A percentile compares a stretch with the other conserved stretches of the same genome.
These are phyloP conservation scores for Lyophyllum semitale DNA, from an alignment of 768 basidiomycete genomes.

Conservation along the genomic window DNA sequence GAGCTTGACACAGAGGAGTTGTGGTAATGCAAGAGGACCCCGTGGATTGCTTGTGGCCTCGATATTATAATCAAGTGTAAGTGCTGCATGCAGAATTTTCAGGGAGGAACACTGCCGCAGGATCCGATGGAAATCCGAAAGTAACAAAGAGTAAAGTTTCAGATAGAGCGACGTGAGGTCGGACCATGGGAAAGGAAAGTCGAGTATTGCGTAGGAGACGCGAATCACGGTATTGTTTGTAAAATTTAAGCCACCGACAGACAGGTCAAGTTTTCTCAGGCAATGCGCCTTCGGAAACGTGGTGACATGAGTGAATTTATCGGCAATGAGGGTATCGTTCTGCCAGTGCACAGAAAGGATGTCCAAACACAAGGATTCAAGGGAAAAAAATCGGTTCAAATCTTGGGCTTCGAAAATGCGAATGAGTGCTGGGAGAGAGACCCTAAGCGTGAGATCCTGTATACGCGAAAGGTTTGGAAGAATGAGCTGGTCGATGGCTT, in stretches of 20 bases:
- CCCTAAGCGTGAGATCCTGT: background rate
- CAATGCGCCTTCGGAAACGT: background rate
- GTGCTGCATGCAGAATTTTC: background rate
- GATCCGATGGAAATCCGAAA: background rate
- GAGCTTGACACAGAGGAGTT: background rate
- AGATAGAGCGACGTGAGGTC: background rate
- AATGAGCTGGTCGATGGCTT: background rate
- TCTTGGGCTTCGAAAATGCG: background rate
- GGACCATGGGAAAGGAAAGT: background rate
- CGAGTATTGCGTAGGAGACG: background rate
- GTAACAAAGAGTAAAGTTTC: background rate
- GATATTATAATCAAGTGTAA: background rate
- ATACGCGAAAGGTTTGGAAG: background rate
- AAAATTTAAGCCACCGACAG: too few relatives aligned
- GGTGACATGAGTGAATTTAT: background rate
- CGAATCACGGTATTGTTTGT: too few relatives aligned
- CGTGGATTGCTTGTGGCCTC: background rate
- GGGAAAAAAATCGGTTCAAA: background rate
- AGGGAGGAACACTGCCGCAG: background rate
- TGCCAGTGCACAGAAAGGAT: background rate
- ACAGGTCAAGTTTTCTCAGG: background rate
- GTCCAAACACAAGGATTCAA: background rate
- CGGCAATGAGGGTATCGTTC: background rate
- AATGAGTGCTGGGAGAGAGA: background rate
- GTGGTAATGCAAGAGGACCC: background rate